Conservation (phyloP, 768 basidiomycete genomes). For the Pisolithus orientalis region DNA sequence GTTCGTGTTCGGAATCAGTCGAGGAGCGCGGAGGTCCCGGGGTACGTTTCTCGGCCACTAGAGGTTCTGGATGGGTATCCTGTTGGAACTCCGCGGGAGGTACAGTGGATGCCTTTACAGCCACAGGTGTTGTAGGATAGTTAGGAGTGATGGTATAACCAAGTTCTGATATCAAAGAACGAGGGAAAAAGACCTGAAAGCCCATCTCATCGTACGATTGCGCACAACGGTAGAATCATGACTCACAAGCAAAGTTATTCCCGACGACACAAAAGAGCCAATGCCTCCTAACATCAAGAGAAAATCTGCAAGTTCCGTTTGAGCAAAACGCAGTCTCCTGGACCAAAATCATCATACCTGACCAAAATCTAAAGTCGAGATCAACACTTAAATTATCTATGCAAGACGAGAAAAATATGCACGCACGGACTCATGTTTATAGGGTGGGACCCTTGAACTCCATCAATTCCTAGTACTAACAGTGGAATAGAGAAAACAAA, state of each 20-base stretch:
- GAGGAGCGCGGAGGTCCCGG: slow-evolving; percentile 14
- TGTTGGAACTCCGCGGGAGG: slow-evolving; percentile 17
- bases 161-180: slow-evolving; percentile 57
- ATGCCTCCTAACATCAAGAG: slow-evolving; percentile 66
- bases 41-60: slow-evolving; percentile 18
- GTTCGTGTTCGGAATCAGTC: slow-evolving; percentile 20
- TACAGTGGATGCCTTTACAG: slow-evolving; percentile 24
- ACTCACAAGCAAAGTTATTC: slow-evolving; percentile 71
- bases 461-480: slow-evolving; percentile 62
- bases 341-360: slow-evolving; percentile 36
- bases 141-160: slow-evolving; percentile 40
- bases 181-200: slow-evolving; percentile 69
- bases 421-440: slow-evolving; percentile 56
- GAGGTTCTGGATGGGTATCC: slow-evolving; percentile 1
- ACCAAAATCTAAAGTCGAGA: slow-evolving; percentile 43
- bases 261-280: slow-evolving; percentile 74
- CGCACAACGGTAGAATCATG: background rate
- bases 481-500: slow-evolving; percentile 70
- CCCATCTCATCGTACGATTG: background rate
- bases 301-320: slow-evolving; percentile 42
- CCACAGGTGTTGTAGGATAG: slow-evolving; percentile 22
- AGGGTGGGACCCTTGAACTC: slow-evolving; percentile 40
- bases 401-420: background rate
- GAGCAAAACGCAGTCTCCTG: background rate
- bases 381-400: background rate